Base-by-base conservation (phyloP, 805 yeast species). In the Vanderwaltozyma polyspora region DNA sequence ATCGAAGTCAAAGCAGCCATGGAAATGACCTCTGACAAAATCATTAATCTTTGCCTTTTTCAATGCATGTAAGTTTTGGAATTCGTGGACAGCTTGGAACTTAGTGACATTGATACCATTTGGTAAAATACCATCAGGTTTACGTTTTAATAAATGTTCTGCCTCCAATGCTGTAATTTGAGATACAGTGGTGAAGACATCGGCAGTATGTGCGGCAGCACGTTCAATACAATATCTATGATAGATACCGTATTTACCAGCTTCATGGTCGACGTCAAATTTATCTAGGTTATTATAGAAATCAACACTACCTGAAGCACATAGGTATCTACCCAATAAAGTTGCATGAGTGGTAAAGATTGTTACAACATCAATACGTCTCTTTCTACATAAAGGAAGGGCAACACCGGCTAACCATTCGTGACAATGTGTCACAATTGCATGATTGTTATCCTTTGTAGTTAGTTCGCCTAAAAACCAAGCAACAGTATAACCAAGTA, bases 351-450 rank as follows among this genome's bases (percentile, higher is more conserved):
- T 89, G 26, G 98, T 89, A 68, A 89, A 89, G 43, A 89, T 80
- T 18, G 98, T 87, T 39, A 95, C 85, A 40, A 85, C 86, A 52
- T 89, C 98, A 39, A 89, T 79, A 50, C 85, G 73, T 51, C 97
- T 76, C 59, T 84, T 84, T 51, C 95, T 70, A 58, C 95, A 86
- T 37, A 89, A 66, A 0, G 98, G 96, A 40, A 91, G 65, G 0
- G 94, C 95, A 30, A 91, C 86, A 48, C 97, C 96, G 2, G 98
- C 96, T 38, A 89, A 70, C 98, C 98, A 89, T 64, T 89, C 98
- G 64, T 89, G 98, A 58, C 82, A 87, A 55, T 89, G 98, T 37
- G 91, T 78, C 41, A 89, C 78, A 33, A 91, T 86, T 0, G 97
- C 96, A 48, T 89, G 76, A 34, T 79, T 79, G 17, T 76, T 71